Conservation (phyloP, 257 asterid genomes). For the Rubia yunnanensis region DNA sequence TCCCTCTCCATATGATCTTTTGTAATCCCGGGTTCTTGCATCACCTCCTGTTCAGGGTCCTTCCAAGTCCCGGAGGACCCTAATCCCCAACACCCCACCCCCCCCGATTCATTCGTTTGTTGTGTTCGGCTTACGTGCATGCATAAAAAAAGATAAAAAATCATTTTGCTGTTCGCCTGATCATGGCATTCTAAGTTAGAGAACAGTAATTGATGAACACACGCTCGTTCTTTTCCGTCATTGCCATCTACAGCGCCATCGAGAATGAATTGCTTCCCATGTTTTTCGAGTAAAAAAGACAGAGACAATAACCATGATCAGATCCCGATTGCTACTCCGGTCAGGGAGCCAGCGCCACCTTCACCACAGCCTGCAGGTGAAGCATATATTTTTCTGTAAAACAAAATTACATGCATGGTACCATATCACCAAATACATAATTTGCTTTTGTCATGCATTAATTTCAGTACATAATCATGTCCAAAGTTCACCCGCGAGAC, state of each 20-base stretch:
- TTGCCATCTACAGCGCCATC: slow-evolving; percentile 12
- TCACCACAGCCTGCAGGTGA: slow-evolving; percentile 29
- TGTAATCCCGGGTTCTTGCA: slow-evolving; percentile 22
- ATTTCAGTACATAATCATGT: slow-evolving; percentile 14
- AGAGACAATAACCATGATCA: slow-evolving; percentile 17
- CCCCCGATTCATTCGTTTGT: neutral
- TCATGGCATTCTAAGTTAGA: neutral
- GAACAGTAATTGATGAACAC: neutral
- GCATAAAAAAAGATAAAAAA: neutral
- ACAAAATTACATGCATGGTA: too few species aligned
- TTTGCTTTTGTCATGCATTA: slow-evolving; percentile 14
- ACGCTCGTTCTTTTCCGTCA: neutral
- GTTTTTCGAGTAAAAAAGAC: slow-evolving; percentile 42
- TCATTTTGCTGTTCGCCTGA: neutral
- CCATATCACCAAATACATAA: neutral
- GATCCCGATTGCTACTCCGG: slow-evolving; percentile 42
- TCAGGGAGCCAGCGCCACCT: slow-evolving; percentile 26
- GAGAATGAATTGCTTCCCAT: slow-evolving; percentile 67
- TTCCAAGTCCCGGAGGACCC: slow-evolving; percentile 79
- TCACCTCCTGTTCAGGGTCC: slow-evolving; percentile 49
- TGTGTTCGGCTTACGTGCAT: neutral
- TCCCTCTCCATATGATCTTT: slow-evolving; percentile 34
- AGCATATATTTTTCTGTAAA: neutral
- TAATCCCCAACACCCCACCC: neutral
- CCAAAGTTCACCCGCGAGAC: slow-evolving; percentile 11